Evolutionary conservation across 352 stramenopile genomes (phyloP), one percentile per base, ranked within the genome.

Genomic region (Albugo laibachii): DNA sequence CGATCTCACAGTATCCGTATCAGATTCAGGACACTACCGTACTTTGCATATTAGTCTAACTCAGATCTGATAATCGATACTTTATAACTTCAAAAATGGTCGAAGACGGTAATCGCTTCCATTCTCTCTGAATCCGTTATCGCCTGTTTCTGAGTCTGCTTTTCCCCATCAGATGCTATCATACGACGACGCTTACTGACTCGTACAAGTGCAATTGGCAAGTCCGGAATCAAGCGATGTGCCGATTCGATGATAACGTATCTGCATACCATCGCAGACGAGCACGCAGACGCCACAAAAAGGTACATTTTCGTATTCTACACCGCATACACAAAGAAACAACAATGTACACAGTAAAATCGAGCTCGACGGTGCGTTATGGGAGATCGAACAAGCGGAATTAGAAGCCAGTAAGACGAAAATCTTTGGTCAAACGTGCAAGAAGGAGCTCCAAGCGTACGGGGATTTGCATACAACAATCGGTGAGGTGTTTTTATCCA

Each of bases 361-460:
- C 35, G 71, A 82, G 48, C 61, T 86, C 45, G 75, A 86, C 39
- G 49, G 62, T 48, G 60, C 88, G n/a, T 59, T 88, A 27, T 92
- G 78, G 78, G 78, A 92, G 49, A 63, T 92, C 50, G 75, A 88
- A 48, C 70, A 88, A 55, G 53, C 88, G 10, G 69, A 88, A 59
- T 81, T 83, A 21, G 78, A 92, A 48, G 75, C 78, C 15, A 80
- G 70, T 42, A 87, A 86, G 58, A 82, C 73, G 15, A 63, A 81
- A 40, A 75, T 88, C 21, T 63, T 82, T 56, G 79, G 74, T 55
- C 83, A 74, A 56, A 92, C 75, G 55, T 83, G 70, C 35, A 62
- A 85, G 52, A 66, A 71, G 13, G 78, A 92, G 54, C 59, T 92
- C 14, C 68, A 88, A 36, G 69, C 79, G 46, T 92, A 92, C 57